Evolutionary conservation across 495 filamentous ascomycete species (phyloP), one percentile per base, ranked within the genome.

Genomic region (Tuber borchii): DNA sequence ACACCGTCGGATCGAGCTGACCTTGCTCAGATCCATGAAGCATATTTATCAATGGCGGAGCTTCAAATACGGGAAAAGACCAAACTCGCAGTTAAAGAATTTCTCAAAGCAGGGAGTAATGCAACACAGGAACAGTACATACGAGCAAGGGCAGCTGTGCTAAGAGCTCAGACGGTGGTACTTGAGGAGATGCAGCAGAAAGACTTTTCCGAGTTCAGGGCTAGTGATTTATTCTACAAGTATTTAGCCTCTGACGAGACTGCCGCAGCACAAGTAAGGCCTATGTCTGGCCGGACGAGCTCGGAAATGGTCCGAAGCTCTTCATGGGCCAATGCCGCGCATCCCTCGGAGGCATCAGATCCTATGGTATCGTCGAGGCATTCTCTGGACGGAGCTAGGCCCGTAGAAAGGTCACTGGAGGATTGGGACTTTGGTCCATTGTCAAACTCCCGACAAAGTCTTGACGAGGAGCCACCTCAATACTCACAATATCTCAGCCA

Each of bases 221-320:
- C 90, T 71, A 97, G 94, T 0, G 94, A 97, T 81, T 83, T 98
- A 0, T 99, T 93, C 83, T 98, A 93, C 87, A 98, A 99, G 80
- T 97, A 93, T 78, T 86, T 98, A 7, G 92, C 95, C 16, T 93
- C 94, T 1, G 94, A 97, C 78, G 93, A 97, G 80, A 88, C 89
- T 37, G 80, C 79, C 19, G 71, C 79, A 22, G 69, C 75, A 39
- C 77, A 78, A 74, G 43, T 48, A 2, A 70, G 77, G 16, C 65
- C 46, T 34, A 46, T 70, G 45, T 65, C 42, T 10, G 70, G 14
- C 22, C n/a, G 40, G 40, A 70, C 48, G n/a, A 46, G 40, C 31
- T 34, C 46, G 12, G 73, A 81, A 20, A 73, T 81, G 71, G 48
- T 70, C 26, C 69, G 80, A 31, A 81, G 76, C 31, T 78, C 76